Percentiles rank a stretch among this genome's conserved stretches.
These are phyloP conservation scores for Sporothrix brunneoviolacea DNA, from an alignment of 2,329 filamentous ascomycete genomes.

Conservation along the genomic window DNA sequence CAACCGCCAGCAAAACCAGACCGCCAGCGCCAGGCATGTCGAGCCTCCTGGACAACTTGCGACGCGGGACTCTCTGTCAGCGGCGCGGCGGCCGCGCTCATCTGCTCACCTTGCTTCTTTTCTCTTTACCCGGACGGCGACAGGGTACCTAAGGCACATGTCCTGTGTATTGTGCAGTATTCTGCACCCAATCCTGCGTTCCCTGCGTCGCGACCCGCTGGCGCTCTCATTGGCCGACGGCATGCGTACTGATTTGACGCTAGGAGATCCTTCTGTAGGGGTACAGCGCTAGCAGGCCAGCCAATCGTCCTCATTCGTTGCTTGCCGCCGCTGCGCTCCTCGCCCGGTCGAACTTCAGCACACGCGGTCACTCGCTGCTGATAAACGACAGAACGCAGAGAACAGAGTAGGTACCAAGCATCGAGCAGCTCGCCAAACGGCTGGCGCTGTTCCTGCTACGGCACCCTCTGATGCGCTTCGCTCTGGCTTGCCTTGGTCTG, in stretches of 20 bases:
- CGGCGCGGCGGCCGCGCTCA: too few species aligned
- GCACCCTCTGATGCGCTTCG: too few species aligned
- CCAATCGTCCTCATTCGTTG: conserved; percentile 13
- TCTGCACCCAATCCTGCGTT: conserved; percentile 2
- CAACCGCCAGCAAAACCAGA: background rate
- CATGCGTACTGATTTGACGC: conserved; percentile 1
- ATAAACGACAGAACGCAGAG: too few species aligned
- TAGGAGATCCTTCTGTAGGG: conserved; percentile 7
- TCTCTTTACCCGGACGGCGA: background rate
- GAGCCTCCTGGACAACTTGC: too few species aligned
- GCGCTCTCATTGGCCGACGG: conserved; percentile 6
- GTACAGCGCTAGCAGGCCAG: conserved; percentile 7
- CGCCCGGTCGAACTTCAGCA: background rate
- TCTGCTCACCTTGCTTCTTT: background rate
- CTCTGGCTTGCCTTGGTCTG: background rate
- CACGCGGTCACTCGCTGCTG: background rate
- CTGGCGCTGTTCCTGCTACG: too few species aligned
- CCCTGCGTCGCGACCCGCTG: background rate
- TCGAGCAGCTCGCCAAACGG: too few species aligned
- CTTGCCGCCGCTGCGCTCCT: conserved; percentile 8
- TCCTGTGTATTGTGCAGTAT: background rate
- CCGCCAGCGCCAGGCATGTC: background rate
- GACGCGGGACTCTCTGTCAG: too few species aligned
- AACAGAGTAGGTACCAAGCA: too few species aligned
- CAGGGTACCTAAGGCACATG: background rate